Base-by-base conservation (phyloP, 2,329 filamentous ascomycete genomes). In the Calonectria pteridis region DNA sequence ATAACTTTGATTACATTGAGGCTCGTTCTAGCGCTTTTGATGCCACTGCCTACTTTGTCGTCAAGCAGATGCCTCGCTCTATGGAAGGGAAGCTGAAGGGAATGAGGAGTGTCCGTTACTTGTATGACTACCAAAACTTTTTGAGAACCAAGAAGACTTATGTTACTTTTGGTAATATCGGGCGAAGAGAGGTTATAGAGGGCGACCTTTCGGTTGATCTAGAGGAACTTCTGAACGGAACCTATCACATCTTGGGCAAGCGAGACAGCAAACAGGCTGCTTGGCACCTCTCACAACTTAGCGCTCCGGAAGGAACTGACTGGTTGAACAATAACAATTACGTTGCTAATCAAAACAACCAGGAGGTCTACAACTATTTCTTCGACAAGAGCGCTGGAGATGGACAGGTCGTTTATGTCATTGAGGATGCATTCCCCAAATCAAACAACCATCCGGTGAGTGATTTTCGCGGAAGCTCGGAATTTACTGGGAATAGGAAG, bases 121-220 rank as follows among this genome's bases (percentile, higher is more conserved):
- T 66, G 43, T 66, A 66, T 35, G 63, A 66, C 43, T 66, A 66
- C 31, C 43, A 51, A n/a, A 66, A 66, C 43, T 66, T 51, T 33
- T 35, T 66, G 31, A 49, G 63, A 23, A 66, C 63, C 46, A 66
- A 51, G 20, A 50, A 66, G 31, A 51, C 63, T 1, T 66, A 35
- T 33, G n/a, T 33, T 66, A 49, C 63, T 20, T 66, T 66, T 26
- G 63, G 63, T 37, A 66, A 49, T 10, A 33, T 66, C 51, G 63
- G 63, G 5, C 43, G 63, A 49, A 62, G 7, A 16, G 55, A 62
- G 28, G 55, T 35, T 2, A 62, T 40, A 1, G 55, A 29, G 10
- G 23, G 33, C n/a, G 55, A 62, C 10, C 33, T 62, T 13, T 23
- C 55, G 29, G 35, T 62, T 29, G 55, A 40, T 16, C 35, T 62